Evolutionary conservation across 2,329 filamentous ascomycete species (phyloP).

Genomic region (Ramularia endophylla): DNA sequence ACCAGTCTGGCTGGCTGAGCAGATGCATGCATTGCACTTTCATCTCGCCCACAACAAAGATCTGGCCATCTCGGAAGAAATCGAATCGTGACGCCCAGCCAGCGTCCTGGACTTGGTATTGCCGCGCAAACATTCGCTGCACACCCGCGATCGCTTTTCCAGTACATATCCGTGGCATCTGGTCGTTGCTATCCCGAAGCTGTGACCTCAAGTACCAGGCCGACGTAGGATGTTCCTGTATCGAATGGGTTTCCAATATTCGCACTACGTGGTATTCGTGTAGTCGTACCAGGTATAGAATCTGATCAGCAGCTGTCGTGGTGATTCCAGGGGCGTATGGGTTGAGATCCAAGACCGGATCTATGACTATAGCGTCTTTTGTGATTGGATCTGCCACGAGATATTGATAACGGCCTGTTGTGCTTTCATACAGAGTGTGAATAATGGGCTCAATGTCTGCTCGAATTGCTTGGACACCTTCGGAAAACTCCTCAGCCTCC

Average conservation of each 20-base stretch:
- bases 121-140: conserved; percentile 45
- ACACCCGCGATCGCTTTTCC: conserved; percentile 49
- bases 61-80: conserved; percentile 48
- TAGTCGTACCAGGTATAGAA: conserved; percentile 42
- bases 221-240: conserved; percentile 57
- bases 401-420: conserved; percentile 55
- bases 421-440: conserved; percentile 32
- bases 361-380: conserved; percentile 50
- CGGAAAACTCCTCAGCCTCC: not conserved
- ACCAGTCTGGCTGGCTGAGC: conserved; percentile 55
- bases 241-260: conserved; percentile 60
- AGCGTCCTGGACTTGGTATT: conserved; percentile 41
- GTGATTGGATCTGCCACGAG: conserved; percentile 51
- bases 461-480: conserved; percentile 5
- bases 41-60: conserved; percentile 47
- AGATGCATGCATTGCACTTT: conserved; percentile 47
- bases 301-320: conserved; percentile 48
- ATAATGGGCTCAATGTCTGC: conserved; percentile 21
- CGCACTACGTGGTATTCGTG: conserved; percentile 44
- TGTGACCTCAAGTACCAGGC: conserved; percentile 51
- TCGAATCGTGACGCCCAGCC: conserved; percentile 49
- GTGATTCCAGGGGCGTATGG: conserved; percentile 38
- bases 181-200: conserved; percentile 33
- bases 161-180: conserved; percentile 46
- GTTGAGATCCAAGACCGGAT: conserved; percentile 56